Conservation (phyloP, 2,329 filamentous ascomycete species). For the Fusarium sp. region DNA sequence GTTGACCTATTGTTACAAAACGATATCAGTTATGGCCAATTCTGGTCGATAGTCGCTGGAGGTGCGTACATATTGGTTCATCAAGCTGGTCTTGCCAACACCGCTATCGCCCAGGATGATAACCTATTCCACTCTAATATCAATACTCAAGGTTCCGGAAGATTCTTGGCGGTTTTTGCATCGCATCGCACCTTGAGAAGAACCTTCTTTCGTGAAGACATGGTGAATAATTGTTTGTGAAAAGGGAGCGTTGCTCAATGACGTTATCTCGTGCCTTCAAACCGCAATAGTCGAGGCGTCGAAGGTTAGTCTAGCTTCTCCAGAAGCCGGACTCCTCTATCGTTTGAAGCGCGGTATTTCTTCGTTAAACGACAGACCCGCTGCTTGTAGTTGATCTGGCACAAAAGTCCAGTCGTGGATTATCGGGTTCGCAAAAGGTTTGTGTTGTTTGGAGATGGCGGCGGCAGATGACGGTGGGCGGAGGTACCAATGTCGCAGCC, state of each 20-base stretch:
- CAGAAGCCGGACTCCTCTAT: background rate
- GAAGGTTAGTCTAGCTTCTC: slow-evolving; percentile 16
- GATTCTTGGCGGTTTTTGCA: background rate
- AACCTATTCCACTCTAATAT: slow-evolving; percentile 68
- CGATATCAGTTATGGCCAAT: slow-evolving; percentile 23
- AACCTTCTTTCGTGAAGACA: slow-evolving; percentile 90
- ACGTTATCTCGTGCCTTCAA: slow-evolving; percentile 46
- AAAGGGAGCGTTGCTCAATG: slow-evolving; percentile 42
- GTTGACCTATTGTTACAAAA: slow-evolving; percentile 79
- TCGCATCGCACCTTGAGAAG: slow-evolving; percentile 77
- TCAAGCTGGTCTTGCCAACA: slow-evolving; percentile 99
- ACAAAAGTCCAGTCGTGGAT: slow-evolving; percentile 9
- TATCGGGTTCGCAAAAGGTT: slow-evolving; percentile 18
- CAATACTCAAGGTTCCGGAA: slow-evolving; percentile 13
- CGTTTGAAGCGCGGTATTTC: background rate
- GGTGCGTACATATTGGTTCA: slow-evolving; percentile 98
- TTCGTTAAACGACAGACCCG: background rate
- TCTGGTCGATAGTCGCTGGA: slow-evolving; percentile 15
- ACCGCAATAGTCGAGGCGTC: slow-evolving; percentile 36
- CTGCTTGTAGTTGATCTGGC: slow-evolving; percentile 7
- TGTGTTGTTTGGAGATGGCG: slow-evolving; percentile 43
- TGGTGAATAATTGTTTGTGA: slow-evolving; percentile 55
- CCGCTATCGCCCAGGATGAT: slow-evolving; percentile 99
- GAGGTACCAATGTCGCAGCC: slow-evolving; percentile 47
- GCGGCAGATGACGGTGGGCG: slow-evolving; percentile 39